These are phyloP conservation scores for Yamadazyma dushanensis DNA, from an alignment of 1,139 yeast species.

Conservation along the genomic window DNA sequence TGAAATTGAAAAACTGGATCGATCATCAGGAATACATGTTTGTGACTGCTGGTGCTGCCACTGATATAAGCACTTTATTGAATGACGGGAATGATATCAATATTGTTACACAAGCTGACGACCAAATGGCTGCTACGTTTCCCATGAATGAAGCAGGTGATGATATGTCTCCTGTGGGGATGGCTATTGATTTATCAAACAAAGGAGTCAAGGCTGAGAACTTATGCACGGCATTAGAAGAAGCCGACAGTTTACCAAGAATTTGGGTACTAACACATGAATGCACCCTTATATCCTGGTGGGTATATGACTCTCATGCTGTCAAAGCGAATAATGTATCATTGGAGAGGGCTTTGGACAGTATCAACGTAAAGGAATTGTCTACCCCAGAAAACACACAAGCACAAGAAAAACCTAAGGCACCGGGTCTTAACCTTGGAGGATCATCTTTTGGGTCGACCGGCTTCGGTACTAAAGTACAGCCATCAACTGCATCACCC, in stretches of 20 bases:
- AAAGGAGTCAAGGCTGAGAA: constrained; percentile 38
- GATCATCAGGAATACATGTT: constrained; percentile 29
- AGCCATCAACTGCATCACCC: neutral
- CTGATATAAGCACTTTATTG: constrained; percentile 51
- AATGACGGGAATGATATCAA: constrained; percentile 22
- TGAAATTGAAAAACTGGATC: constrained; percentile 46
- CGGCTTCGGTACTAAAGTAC: constrained; percentile 4
- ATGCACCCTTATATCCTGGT: constrained; percentile 66
- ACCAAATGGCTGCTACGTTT: constrained; percentile 66
- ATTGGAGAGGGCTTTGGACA: constrained; percentile 19
- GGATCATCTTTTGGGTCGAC: constrained; percentile 4
- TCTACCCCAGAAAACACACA: neutral
- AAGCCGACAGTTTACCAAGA: constrained; percentile 56
- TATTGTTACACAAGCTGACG: constrained; percentile 53
- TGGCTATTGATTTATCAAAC: constrained; percentile 58
- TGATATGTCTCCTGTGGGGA: constrained; percentile 72
- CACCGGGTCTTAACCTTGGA: neutral
- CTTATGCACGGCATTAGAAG: constrained; percentile 61
- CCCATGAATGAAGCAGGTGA: constrained; percentile 68
- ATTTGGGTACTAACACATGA: constrained; percentile 60
- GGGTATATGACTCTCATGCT: constrained; percentile 55
- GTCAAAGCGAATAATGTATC: constrained; percentile 31
- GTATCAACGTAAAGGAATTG: neutral
- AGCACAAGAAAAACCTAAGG: neutral
- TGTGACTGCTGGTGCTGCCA: constrained; percentile 60